Evolutionary conservation across 805 yeast genomes (phyloP).

Genomic region (Wickerhamiella allomyrinae): DNA sequence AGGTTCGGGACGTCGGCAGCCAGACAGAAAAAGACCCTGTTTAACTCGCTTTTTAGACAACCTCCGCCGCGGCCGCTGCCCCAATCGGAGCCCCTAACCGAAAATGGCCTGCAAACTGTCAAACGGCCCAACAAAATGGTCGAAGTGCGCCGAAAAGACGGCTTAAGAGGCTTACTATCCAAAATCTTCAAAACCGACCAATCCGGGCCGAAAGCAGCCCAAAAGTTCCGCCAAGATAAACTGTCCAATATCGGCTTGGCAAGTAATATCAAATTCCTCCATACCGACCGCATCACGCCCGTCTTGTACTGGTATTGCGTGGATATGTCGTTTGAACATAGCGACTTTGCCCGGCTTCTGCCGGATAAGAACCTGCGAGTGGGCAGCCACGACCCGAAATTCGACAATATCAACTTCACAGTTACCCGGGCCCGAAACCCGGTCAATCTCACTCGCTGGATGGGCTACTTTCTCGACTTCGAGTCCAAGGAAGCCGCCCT

Average conservation of each 20-base stretch:
- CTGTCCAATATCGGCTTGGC: slow-evolving; percentile 1
- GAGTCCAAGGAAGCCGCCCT: slow-evolving; percentile 35
- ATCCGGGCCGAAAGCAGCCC: neutral
- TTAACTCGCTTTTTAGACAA: neutral
- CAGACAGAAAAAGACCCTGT: neutral
- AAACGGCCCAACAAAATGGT: slow-evolving; percentile 9
- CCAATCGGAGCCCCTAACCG: slow-evolving; percentile 3
- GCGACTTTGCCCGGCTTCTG: slow-evolving; percentile 23
- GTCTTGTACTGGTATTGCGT: slow-evolving; percentile 24
- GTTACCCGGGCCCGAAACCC: slow-evolving; percentile 39
- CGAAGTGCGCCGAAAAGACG: slow-evolving; percentile 6
- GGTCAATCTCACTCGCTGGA: slow-evolving; percentile 29
- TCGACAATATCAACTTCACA: slow-evolving; percentile 23
- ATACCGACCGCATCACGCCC: slow-evolving; percentile 16
- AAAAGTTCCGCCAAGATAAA: slow-evolving; percentile 1
- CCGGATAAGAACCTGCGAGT: slow-evolving; percentile 16
- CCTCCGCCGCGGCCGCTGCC: neutral
- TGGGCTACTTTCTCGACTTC: slow-evolving; percentile 43
- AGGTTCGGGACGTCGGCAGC: neutral
- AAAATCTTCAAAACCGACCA: slow-evolving; percentile 5
- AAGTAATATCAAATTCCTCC: slow-evolving; percentile 9
- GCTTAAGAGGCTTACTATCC: slow-evolving; percentile 5
- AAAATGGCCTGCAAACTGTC: no score
- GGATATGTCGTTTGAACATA: slow-evolving; percentile 19
- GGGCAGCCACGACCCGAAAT: slow-evolving; percentile 9